Conservation (phyloP, 108 stramenopile species). For the Pseudonitzschia multistriata region DNA sequence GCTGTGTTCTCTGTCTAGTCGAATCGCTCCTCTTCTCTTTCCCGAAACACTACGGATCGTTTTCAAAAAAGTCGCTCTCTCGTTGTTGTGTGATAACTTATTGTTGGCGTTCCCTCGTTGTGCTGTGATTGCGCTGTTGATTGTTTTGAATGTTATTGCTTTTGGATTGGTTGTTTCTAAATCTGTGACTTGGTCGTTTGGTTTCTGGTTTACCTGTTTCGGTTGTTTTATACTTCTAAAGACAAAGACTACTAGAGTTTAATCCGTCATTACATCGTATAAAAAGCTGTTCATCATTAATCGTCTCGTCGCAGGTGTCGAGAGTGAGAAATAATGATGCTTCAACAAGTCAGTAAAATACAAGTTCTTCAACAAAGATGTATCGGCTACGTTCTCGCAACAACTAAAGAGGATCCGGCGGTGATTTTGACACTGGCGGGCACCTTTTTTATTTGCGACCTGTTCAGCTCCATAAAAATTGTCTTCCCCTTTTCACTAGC, state of each 20-base stretch:
- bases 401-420: too few relatives aligned
- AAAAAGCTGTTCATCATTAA: slow-evolving; percentile 10
- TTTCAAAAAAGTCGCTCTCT: neutral
- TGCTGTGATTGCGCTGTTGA: neutral
- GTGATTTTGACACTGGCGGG: too few relatives aligned
- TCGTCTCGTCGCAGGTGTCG: slow-evolving; percentile 11
- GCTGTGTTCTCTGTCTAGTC: too few relatives aligned
- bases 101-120: neutral
- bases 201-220: slow-evolving; percentile 15
- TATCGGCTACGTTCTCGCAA: too few relatives aligned
- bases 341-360: neutral
- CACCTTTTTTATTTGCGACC: too few relatives aligned
- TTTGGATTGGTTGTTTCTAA: neutral
- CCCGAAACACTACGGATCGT: neutral
- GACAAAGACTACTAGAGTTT: neutral
- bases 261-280: slow-evolving; percentile 12
- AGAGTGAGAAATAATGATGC: slow-evolving; percentile 9
- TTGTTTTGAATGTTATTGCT: neutral
- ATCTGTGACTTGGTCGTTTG: neutral
- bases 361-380: too few relatives aligned
- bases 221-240: neutral
- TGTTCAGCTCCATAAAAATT: too few relatives aligned
- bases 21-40: too few relatives aligned
- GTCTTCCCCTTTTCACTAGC: too few relatives aligned
- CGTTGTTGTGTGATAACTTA: neutral